A percentile compares a stretch with the other conserved stretches of the same genome.
These are phyloP conservation scores for Hirsutella rhossiliensis DNA, from an alignment of 2,329 filamentous ascomycete species.

Conservation along the genomic window DNA sequence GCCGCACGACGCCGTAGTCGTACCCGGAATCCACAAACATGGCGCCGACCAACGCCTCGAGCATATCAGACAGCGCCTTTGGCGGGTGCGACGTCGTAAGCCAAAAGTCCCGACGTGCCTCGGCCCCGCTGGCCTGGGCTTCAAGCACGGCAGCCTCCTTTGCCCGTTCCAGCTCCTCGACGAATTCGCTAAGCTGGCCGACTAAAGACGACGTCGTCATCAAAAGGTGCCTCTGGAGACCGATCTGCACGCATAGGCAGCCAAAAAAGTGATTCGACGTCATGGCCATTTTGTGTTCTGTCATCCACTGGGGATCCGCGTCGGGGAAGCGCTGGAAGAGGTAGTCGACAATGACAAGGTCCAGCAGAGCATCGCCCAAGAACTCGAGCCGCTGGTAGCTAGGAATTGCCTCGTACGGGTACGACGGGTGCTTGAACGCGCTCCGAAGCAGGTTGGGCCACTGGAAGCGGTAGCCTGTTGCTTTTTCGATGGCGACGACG, in stretches of 20 bases:
- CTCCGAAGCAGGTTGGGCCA: conserved; percentile 68
- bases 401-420: conserved; percentile 69
- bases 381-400: conserved; percentile 90
- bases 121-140: conserved; percentile 5
- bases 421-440: conserved; percentile 81
- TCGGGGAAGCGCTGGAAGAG: conserved; percentile 66
- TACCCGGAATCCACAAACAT: conserved; percentile 85
- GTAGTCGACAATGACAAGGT: conserved; percentile 74
- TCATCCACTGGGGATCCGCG: conserved; percentile 90
- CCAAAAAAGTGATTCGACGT: conserved; percentile 91
- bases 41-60: conserved; percentile 83
- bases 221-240: conserved; percentile 63
- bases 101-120: conserved; percentile 53
- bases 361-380: conserved; percentile 76
- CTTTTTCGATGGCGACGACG: conserved; percentile 47
- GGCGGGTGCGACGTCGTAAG: conserved; percentile 49
- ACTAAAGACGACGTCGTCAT: conserved; percentile 31
- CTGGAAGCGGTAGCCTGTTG: conserved; percentile 52
- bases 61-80: conserved; percentile 69
- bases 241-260: conserved; percentile 65
- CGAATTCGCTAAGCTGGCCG: conserved; percentile 39
- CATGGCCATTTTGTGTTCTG: conserved; percentile 99
- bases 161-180: conserved; percentile 43
- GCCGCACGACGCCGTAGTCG: conserved; percentile 58
- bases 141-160: conserved; percentile 19